Evolutionary conservation across 768 basidiomycete species (phyloP).

Genomic region (Rhizopogon rudus): DNA sequence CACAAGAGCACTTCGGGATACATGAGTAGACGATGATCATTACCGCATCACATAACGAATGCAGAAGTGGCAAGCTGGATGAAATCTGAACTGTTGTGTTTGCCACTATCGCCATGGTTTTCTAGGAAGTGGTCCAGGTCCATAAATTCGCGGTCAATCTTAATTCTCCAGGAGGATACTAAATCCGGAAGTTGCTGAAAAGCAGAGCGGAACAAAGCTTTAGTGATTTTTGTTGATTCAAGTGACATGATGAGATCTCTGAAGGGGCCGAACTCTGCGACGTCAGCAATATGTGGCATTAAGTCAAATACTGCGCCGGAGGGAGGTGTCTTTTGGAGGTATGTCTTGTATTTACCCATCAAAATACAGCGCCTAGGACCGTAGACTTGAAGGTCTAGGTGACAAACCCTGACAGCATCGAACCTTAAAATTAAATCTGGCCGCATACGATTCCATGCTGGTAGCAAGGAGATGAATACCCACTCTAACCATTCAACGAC

Average conservation of each 20-base stretch:
- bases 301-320: neutral
- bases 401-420: neutral
- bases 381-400: neutral
- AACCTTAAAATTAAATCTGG: neutral
- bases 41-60: neutral
- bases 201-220: neutral
- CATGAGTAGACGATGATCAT: neutral
- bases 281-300: neutral
- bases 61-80: neutral
- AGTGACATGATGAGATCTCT: neutral
- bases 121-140: neutral
- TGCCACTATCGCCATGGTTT: neutral
- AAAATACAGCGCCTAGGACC: neutral
- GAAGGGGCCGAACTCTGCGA: neutral
- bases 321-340: neutral
- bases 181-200: neutral
- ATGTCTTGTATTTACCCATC: neutral
- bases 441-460: neutral
- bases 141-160: neutral
- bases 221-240: neutral
- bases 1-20: neutral
- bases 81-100: neutral
- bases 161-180: neutral
- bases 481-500: neutral
- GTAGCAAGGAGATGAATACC: neutral